Conservation (phyloP, 192 early-diverging fungal genomes). For the Ramicandelaber brevisporus region DNA sequence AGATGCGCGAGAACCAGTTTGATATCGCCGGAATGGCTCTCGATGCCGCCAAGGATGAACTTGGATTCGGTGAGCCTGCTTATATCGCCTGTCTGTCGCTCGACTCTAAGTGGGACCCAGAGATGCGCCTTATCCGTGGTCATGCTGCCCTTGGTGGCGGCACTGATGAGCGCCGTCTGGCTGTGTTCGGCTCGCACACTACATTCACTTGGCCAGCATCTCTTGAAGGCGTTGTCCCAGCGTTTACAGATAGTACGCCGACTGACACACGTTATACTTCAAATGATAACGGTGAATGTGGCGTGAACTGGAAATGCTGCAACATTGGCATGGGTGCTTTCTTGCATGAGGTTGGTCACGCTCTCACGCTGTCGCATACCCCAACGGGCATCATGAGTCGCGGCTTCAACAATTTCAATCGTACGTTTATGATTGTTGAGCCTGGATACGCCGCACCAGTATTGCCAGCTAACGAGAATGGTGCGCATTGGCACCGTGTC, state of each 20-base stretch:
- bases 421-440: slow-evolving; percentile 32
- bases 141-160: slow-evolving; percentile 42
- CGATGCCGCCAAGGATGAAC: slow-evolving; percentile 10
- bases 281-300: slow-evolving; percentile 30
- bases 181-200: slow-evolving; percentile 41
- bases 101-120: slow-evolving; percentile 29
- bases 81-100: slow-evolving; percentile 24
- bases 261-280: slow-evolving; percentile 25
- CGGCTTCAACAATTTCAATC: slow-evolving; percentile 37
- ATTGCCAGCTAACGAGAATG: slow-evolving; percentile 21
- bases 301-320: slow-evolving; percentile 27
- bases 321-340: slow-evolving; percentile 49
- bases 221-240: slow-evolving; percentile 26
- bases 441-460: slow-evolving; percentile 19
- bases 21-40: slow-evolving; percentile 19
- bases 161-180: slow-evolving; percentile 16
- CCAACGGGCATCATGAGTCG: slow-evolving; percentile 29
- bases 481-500: slow-evolving; percentile 35
- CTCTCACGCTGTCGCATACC: slow-evolving; percentile 28
- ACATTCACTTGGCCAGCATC: slow-evolving; percentile 31
- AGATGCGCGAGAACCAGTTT: slow-evolving; percentile 17
- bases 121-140: slow-evolving; percentile 18
- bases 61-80: too few species aligned
- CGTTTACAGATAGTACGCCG: slow-evolving; percentile 23
- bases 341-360: slow-evolving; percentile 45